These are phyloP conservation scores for Lactuca sativa DNA, from an alignment of 129 eudicot genomes.

Conservation along the genomic window DNA sequence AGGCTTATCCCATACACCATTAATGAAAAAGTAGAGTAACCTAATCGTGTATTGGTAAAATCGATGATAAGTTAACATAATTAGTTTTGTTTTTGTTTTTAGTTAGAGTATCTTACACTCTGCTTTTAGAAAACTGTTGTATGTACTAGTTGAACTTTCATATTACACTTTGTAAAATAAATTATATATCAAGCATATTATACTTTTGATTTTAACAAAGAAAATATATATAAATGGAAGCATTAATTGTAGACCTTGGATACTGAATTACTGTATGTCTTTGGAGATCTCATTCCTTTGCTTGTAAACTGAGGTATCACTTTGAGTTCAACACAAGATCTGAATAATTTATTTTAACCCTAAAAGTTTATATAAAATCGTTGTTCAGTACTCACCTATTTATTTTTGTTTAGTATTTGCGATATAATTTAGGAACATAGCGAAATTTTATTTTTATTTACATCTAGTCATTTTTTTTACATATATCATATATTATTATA, in stretches of 20 bases:
- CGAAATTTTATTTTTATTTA: too few species aligned
- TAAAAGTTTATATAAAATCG: slow-evolving; percentile 5
- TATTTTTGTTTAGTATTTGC: not conserved
- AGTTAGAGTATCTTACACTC: too few species aligned
- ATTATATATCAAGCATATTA: not conserved
- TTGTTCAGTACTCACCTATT: not conserved
- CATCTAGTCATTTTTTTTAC: too few species aligned
- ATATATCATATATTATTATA: too few species aligned
- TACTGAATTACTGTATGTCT: slow-evolving; percentile 27
- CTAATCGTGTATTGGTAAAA: too few species aligned
- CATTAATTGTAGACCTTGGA: slow-evolving; percentile 22
- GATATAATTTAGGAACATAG: too few species aligned
- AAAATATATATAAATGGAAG: slow-evolving; percentile 4
- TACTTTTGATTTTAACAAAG: not conserved
- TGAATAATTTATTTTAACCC: slow-evolving; percentile 7
- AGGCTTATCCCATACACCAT: too few species aligned
- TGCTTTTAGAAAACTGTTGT: too few species aligned
- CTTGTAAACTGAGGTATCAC: slow-evolving; percentile 36
- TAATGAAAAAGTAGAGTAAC: too few species aligned
- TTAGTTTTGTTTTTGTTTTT: too few species aligned
- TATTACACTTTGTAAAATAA: not conserved
- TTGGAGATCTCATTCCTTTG: slow-evolving; percentile 44
- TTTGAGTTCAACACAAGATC: slow-evolving; percentile 33
- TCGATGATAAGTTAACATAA: too few species aligned
- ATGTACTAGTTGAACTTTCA: not conserved